Conservation (phyloP, 495 filamentous ascomycete genomes). For the Penicillium silybi region DNA sequence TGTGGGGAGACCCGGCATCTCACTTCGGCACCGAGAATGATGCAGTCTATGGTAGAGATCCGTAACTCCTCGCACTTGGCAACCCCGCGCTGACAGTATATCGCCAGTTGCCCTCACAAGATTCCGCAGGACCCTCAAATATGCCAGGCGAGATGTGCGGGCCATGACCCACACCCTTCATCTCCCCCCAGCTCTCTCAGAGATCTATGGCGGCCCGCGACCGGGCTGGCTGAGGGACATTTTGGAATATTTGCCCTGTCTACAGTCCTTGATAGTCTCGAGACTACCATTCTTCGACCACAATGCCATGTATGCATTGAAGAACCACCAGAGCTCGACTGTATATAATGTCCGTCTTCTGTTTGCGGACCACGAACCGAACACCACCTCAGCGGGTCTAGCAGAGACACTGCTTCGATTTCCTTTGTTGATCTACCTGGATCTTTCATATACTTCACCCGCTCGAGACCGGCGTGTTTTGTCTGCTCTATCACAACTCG, state of each 20-base stretch:
- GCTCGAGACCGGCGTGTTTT: constrained; percentile 52
- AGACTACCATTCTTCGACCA: constrained; percentile 63
- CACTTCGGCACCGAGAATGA: constrained; percentile 63
- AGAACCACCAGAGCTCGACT: constrained; percentile 11
- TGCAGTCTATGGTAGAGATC: constrained; percentile 52
- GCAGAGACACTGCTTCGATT: constrained; percentile 51
- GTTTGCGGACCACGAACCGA: constrained; percentile 53
- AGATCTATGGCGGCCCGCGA: constrained; percentile 61
- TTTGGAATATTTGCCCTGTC: constrained; percentile 53
- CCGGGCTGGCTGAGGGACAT: constrained; percentile 60
- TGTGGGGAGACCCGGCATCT: constrained; percentile 65
- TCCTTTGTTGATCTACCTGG: constrained; percentile 54
- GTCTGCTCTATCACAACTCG: constrained; percentile 37
- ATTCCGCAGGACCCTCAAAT: constrained; percentile 57
- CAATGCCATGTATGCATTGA: constrained; percentile 51
- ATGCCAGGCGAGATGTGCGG: constrained; percentile 51
- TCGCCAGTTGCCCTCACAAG: constrained; percentile 55
- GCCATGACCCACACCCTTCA: constrained; percentile 61
- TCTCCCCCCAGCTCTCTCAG: constrained; percentile 61
- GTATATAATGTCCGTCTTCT: constrained; percentile 50
- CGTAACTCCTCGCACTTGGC: neutral
- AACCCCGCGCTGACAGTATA: neutral
- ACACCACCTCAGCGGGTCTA: constrained; percentile 53
- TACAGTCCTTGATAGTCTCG: constrained; percentile 60
- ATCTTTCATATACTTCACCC: constrained; percentile 56